Conservation (phyloP, 108 stramenopile genomes). For the Skeletonema tropicum region DNA sequence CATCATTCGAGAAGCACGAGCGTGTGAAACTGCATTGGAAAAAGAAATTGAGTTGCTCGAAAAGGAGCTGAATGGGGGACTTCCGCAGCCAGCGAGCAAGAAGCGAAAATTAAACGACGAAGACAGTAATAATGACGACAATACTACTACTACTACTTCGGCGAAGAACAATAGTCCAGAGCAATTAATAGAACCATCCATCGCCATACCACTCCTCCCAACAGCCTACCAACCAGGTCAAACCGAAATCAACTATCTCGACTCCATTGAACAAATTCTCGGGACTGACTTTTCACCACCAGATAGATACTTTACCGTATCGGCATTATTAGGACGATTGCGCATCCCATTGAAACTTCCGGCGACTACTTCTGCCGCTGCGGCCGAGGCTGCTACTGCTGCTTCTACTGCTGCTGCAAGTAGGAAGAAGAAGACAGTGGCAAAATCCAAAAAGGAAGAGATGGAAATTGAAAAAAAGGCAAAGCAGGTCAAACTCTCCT, state of each 20-base stretch:
- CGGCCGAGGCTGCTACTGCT: conserved; percentile 10
- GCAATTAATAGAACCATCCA: conserved; percentile 33
- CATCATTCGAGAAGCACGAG: conserved; percentile 67
- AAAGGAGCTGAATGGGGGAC: conserved; percentile 27
- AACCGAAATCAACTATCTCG: conserved; percentile 24
- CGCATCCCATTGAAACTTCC: conserved; percentile 79
- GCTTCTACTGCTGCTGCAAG: background rate
- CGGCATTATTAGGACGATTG: conserved; percentile 74
- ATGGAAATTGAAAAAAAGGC: conserved; percentile 24
- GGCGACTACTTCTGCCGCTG: conserved; percentile 56
- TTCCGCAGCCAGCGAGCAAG: background rate
- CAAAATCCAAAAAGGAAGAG: conserved; percentile 15
- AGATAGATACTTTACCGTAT: conserved; percentile 75
- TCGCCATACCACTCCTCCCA: conserved; percentile 37
- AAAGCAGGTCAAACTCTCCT: conserved; percentile 12
- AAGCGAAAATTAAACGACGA: conserved; percentile 7
- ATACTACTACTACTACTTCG: background rate
- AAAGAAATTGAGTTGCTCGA: conserved; percentile 65
- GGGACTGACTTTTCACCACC: conserved; percentile 69
- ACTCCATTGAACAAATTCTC: conserved; percentile 54
- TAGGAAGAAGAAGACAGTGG: background rate
- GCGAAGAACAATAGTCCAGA: background rate
- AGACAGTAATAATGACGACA: background rate
- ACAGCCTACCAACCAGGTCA: conserved; percentile 35
- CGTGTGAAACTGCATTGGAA: conserved; percentile 67